Conservation (phyloP, 306 rosid genomes). For the Vigna hirtella region DNA sequence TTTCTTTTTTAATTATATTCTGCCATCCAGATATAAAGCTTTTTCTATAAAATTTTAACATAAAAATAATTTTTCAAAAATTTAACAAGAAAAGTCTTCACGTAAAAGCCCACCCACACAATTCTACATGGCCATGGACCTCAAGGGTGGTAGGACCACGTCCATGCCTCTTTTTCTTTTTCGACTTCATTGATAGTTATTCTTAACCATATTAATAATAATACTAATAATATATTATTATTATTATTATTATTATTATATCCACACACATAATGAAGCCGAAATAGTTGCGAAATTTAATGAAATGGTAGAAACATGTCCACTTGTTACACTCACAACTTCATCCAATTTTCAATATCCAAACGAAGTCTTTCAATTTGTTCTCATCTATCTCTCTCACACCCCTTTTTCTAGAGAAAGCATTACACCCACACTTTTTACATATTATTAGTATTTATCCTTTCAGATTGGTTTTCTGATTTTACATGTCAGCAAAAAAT, state of each 20-base stretch:
- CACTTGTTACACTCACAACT: constrained; percentile 1
- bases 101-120: not conserved
- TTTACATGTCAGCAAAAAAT: too few species aligned
- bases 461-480: too few species aligned
- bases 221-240: too few species aligned
- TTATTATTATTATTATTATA: too few species aligned
- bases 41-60: too few species aligned
- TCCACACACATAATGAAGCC: too few species aligned
- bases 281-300: not conserved
- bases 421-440: constrained; percentile 12
- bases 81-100: not conserved
- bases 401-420: not conserved
- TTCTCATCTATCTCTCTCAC: not conserved
- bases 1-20: too few species aligned
- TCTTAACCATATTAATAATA: not conserved
- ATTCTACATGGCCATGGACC: not conserved
- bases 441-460: not conserved
- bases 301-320: not conserved
- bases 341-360: not conserved
- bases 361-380: not conserved
- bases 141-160: not conserved
- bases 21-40: too few species aligned
- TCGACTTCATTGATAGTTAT: not conserved
- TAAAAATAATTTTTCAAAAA: not conserved
- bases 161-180: not conserved